phyloP scores from a whole-genome alignment of 2,329 filamentous ascomycete species.

The Fusarium sp. region DNA sequence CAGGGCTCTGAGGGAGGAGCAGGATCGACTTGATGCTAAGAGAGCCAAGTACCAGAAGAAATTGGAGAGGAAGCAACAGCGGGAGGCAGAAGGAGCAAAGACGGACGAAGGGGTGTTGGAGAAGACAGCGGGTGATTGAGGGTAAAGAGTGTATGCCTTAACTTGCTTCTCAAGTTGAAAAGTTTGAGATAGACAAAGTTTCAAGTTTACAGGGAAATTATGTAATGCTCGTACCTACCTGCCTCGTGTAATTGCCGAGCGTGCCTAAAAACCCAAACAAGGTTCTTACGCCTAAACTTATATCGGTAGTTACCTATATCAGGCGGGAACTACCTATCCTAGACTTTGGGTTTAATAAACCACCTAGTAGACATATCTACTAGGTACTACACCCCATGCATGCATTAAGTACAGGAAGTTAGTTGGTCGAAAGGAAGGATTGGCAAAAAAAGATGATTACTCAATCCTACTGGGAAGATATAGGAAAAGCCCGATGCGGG shows the following conservation, averaged over 20 bases:
- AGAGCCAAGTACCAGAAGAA: slow-evolving; percentile 51
- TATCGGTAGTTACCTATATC: too few relatives aligned
- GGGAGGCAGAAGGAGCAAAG: slow-evolving; percentile 15
- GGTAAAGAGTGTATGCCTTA: background rate
- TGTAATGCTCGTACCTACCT: background rate
- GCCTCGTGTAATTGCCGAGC: background rate
- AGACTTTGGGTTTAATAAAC: too few relatives aligned
- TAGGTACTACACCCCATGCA: too few relatives aligned
- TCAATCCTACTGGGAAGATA: slow-evolving; percentile 25
- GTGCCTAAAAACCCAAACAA: background rate
- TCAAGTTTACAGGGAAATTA: background rate
- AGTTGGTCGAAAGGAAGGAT: background rate
- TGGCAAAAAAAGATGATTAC: slow-evolving; percentile 11
- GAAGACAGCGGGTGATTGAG: slow-evolving; percentile 8
- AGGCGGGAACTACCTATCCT: too few relatives aligned
- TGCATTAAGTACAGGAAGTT: too few relatives aligned
- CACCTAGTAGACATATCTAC: too few relatives aligned
- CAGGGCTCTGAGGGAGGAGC: slow-evolving; percentile 61
- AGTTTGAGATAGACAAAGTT: background rate
- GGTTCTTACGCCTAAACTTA: too few relatives aligned
- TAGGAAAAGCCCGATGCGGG: slow-evolving; percentile 57
- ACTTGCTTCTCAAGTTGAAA: background rate
- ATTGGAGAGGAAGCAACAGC: slow-evolving; percentile 32
- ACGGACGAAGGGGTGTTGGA: slow-evolving; percentile 25
- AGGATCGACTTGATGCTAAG: slow-evolving; percentile 55